phyloP scores from a whole-genome alignment of 2,329 filamentous ascomycete genomes.

The Alternaria triticina region DNA sequence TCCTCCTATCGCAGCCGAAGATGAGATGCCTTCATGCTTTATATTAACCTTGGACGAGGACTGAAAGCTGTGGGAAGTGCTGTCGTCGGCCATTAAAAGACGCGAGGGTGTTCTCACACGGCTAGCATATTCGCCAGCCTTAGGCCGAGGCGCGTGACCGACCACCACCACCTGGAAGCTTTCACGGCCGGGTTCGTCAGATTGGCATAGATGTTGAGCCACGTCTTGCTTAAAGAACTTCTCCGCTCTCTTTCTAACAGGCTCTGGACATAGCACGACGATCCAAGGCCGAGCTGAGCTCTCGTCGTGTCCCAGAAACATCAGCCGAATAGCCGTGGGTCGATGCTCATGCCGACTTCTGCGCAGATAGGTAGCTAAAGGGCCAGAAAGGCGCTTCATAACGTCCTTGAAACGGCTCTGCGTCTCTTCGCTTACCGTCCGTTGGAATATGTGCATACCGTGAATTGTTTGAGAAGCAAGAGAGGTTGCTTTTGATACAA shows the following conservation, averaged over 20 bases:
- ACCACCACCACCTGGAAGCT: constrained; percentile 2
- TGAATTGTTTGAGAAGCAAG: not conserved
- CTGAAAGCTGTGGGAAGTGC: not conserved
- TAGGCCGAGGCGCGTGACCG: not conserved
- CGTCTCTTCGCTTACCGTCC: not conserved
- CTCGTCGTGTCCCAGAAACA: not conserved
- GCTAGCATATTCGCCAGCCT: not conserved
- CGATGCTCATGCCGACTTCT: not conserved
- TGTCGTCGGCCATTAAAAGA: too few species aligned
- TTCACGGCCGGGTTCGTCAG: not conserved
- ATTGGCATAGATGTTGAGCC: not conserved
- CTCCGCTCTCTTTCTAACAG: not conserved
- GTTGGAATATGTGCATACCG: not conserved
- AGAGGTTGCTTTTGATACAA: not conserved
- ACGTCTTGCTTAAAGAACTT: constrained; percentile 6
- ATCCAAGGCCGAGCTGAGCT: constrained; percentile 2
- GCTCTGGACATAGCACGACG: constrained; percentile 8
- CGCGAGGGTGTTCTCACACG: not conserved
- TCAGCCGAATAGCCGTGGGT: not conserved
- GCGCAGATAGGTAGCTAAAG: constrained; percentile 1
- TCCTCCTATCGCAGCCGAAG: not conserved
- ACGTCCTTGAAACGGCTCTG: not conserved
- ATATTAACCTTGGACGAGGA: not conserved
- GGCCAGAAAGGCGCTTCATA: not conserved
- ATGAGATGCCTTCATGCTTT: not conserved